Evolutionary conservation across 305 asterid species (phyloP).

Genomic region (Ilex paraguariensis): DNA sequence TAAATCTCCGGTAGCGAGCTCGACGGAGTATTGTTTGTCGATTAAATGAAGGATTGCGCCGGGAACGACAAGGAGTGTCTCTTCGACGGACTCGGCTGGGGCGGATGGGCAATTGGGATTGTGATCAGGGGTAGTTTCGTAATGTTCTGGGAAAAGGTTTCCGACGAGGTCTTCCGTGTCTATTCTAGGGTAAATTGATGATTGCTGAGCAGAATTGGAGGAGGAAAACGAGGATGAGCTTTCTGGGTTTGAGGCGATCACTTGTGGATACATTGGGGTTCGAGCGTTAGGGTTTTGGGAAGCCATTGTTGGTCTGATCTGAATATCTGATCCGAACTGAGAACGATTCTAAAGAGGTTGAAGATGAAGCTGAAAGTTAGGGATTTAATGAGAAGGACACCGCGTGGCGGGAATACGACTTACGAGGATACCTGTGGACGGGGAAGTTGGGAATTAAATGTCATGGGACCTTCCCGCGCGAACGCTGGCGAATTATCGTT

Average conservation of each 20-base stretch:
- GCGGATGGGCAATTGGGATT: conserved; percentile 38
- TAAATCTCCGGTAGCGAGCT: conserved; percentile 86
- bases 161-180: conserved; percentile 38
- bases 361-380: not conserved
- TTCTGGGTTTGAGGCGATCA: conserved; percentile 28
- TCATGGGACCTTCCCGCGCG: too few species aligned
- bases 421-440: too few species aligned
- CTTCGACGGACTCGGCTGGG: conserved; percentile 51
- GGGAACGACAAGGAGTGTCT: conserved; percentile 47
- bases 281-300: conserved; percentile 38
- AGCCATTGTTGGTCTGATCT: conserved; percentile 41
- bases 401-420: too few species aligned
- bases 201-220: conserved; percentile 32
- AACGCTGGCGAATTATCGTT: too few species aligned
- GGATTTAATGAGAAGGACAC: too few species aligned
- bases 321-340: not conserved
- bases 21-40: conserved; percentile 78
- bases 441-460: too few species aligned
- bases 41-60: conserved; percentile 81
- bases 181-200: conserved; percentile 55
- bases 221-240: conserved; percentile 21
- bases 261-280: conserved; percentile 54
- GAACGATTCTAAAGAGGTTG: not conserved
- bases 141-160: conserved; percentile 40
- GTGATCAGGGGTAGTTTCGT: conserved; percentile 10